Percentiles rank a stretch among this genome's conserved stretches.
phyloP scores from a whole-genome alignment of 1,284 basidiomycete species.

The Phenoliferia sp. region DNA sequence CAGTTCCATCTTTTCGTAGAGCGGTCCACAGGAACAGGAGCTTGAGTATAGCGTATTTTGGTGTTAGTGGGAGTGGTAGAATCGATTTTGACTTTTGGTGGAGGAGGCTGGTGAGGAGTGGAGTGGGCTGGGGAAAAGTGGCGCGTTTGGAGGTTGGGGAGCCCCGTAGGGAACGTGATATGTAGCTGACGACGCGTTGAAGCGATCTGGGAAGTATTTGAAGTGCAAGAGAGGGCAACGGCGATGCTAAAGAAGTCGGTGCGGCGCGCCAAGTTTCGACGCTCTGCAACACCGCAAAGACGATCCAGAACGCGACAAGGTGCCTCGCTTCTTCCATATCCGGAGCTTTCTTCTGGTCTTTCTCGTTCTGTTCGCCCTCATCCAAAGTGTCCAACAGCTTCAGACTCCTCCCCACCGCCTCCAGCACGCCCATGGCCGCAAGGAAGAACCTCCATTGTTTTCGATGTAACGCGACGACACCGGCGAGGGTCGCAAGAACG shows the following conservation, averaged over 20 bases:
- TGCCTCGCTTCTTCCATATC: background rate
- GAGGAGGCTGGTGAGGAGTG: background rate
- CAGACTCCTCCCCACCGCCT: background rate
- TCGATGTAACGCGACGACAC: background rate
- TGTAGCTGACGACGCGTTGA: background rate
- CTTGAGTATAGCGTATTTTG: background rate
- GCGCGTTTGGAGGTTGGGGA: background rate
- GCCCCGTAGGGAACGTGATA: background rate
- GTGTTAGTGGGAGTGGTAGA: background rate
- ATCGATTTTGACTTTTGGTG: background rate
- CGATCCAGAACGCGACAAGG: background rate
- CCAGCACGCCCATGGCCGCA: background rate
- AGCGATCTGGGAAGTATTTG: background rate
- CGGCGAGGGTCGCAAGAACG: background rate
- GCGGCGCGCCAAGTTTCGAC: background rate
- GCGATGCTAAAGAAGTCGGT: background rate
- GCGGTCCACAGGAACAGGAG: background rate
- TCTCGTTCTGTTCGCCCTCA: background rate
- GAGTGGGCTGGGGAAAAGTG: background rate
- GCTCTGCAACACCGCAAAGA: background rate
- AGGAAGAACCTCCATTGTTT: background rate
- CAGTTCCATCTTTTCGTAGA: background rate
- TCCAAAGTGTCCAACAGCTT: background rate
- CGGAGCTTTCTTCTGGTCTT: background rate
- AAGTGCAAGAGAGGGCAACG: background rate